A percentile compares a stretch with the other conserved stretches of the same genome.
These are phyloP conservation scores for Penicillium canescens DNA, from an alignment of 495 filamentous ascomycete species.

Conservation along the genomic window DNA sequence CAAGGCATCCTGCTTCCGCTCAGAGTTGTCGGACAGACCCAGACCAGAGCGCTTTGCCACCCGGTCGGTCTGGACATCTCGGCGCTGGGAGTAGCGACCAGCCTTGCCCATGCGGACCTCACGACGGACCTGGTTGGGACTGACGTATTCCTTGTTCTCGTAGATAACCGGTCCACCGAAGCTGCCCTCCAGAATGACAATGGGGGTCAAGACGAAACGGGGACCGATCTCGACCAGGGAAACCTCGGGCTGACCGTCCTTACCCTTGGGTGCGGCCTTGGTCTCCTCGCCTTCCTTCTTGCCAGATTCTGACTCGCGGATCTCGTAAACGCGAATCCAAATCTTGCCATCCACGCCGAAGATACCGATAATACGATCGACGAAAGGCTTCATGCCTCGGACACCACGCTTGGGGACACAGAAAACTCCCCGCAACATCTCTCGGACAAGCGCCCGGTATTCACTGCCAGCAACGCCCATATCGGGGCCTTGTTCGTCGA, in stretches of 20 bases:
- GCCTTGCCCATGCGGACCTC: slow-evolving; percentile 77
- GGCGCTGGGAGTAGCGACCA: slow-evolving; percentile 67
- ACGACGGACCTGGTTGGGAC: slow-evolving; percentile 87
- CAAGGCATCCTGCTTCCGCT: slow-evolving; percentile 65
- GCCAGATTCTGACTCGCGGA: slow-evolving; percentile 73
- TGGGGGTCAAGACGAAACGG: slow-evolving; percentile 91
- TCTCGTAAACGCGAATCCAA: slow-evolving; percentile 94
- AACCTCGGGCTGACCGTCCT: slow-evolving; percentile 62
- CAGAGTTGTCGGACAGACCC: slow-evolving; percentile 67
- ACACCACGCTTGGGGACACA: slow-evolving; percentile 81
- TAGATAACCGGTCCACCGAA: slow-evolving; percentile 98
- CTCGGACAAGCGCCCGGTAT: slow-evolving; percentile 50
- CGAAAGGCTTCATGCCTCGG: slow-evolving; percentile 89
- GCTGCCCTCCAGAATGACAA: slow-evolving; percentile 90
- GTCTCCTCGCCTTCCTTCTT: slow-evolving; percentile 32
- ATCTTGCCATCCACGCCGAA: slow-evolving; percentile 93
- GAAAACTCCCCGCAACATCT: slow-evolving; percentile 89
- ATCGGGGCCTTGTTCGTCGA: slow-evolving; percentile 64
- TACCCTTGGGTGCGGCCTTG: slow-evolving; percentile 37
- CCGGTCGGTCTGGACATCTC: slow-evolving; percentile 70
- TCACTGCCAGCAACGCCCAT: slow-evolving; percentile 44
- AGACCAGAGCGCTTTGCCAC: slow-evolving; percentile 73
- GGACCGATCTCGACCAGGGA: slow-evolving; percentile 92
- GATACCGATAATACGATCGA: slow-evolving; percentile 93
- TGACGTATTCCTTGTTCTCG: slow-evolving; percentile 98